Base-by-base conservation (phyloP, 805 yeast genomes). In the Saccharomycopsis capsularis region DNA sequence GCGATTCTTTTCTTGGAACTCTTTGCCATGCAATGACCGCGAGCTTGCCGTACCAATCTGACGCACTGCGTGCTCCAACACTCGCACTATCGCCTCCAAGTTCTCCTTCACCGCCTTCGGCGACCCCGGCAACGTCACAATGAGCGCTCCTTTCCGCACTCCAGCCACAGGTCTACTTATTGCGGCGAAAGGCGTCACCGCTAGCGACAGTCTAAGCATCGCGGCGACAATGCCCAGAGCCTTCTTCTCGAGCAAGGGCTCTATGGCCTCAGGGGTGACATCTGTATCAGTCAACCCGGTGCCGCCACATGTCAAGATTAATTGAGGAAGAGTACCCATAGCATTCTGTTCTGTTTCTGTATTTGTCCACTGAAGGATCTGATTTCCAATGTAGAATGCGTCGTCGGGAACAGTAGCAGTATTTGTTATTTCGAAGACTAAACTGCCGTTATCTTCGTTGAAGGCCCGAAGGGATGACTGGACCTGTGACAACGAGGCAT, bases 161-260 rank as follows among this genome's bases (percentile, higher is more conserved):
- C 81, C 81, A 2, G 78, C 77, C 3, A 71, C 72, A 1, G 78
- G 78, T 25, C 81, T 63, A 3, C 76, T 61, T 63, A 74, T 58
- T 39, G 72, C 71, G 1, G 79, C 80, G 54, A 63, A 65, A 1
- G 75, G 74, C 0, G 81, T 76, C 23, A 67, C 62, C 45, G 63
- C 56, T 19, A 74, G 62, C 1, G 79, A 71, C 22, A 60, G 63
- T 1, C 62, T 50, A 3, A 75, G 58, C 78, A 76, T 74, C 2
- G 68, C 69, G 40, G 71, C 75, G 4, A 70, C 73, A 7, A 76
- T 56, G 1, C 80, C 81, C 1, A 76, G 74, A 0, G 80, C 77
- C 38, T 68, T 66, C 46, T 60, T 66, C 15, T 70, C 68, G 1
- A 76, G 38, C 32, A 76, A 42, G 3, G 73, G 68, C 45, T 53